Conservation (phyloP, 2,329 filamentous ascomycete genomes). For the Alternaria alternata region DNA sequence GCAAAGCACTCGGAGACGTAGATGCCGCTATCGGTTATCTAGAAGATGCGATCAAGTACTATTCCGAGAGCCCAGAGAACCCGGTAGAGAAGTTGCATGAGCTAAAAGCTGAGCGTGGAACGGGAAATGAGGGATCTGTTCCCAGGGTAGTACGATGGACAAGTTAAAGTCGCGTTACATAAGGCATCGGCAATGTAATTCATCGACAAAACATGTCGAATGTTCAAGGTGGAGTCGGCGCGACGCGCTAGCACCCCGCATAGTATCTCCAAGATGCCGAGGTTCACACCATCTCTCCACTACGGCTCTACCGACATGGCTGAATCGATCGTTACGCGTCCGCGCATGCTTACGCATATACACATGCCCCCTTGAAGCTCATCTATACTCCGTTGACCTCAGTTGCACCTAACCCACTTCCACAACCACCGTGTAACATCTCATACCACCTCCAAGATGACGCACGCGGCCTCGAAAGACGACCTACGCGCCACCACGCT, state of each 20-base stretch:
- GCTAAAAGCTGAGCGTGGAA: slow-evolving; percentile 6
- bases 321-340: slow-evolving; percentile 2
- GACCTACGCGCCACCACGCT: slow-evolving; percentile 46
- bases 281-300: slow-evolving; percentile 26
- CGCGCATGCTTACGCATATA: slow-evolving; percentile 2
- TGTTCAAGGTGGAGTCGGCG: not conserved
- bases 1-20: slow-evolving; percentile 13
- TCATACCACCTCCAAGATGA: slow-evolving; percentile 27
- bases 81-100: not conserved
- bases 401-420: not conserved
- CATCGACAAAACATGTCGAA: not conserved
- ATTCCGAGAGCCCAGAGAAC: not conserved
- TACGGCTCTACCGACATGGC: slow-evolving; percentile 23
- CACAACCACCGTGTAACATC: not conserved
- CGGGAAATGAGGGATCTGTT: not conserved
- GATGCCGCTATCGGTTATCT: slow-evolving; percentile 14
- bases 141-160: not conserved
- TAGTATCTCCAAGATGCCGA: slow-evolving; percentile 21
- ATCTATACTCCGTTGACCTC: not conserved
- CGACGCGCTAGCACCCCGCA: slow-evolving; percentile 14
- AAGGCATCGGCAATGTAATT: not conserved
- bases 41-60: slow-evolving; percentile 6
- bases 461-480: slow-evolving; percentile 41
- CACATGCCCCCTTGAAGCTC: not conserved
- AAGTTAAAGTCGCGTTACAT: not conserved